Base-by-base conservation (phyloP, 495 filamentous ascomycete genomes). In the Xylaria acuta region DNA sequence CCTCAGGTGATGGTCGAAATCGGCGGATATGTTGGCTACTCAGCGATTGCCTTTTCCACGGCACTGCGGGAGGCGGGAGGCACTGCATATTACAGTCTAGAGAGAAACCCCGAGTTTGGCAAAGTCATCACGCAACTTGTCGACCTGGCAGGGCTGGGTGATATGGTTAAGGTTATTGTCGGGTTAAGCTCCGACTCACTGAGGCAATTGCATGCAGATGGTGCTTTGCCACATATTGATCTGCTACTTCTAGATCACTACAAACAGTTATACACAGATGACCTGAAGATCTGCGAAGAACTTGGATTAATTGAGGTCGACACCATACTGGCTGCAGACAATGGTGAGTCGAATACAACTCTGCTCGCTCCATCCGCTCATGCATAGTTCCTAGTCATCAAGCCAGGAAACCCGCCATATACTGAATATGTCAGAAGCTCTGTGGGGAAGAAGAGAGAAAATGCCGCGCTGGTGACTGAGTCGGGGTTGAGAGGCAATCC, bases 1-100 rank as follows among this genome's bases (percentile, higher is more conserved):
- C 93, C 93, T 0, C 73, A 86, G 49, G 84, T 83, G 6, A 92
- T 94, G 84, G 88, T 96, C 60, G 93, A 97, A 78, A 86, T 95
- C 5, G 93, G 93, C 51, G 91, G 92, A 60, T 97, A 95, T 80
- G 84, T 94, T 40, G 93, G 93, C 54, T 96, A 95, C 82, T 93
- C 91, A 0, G 89, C 90, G 53, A 89, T 94, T 64, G 82, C 92
- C 7, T 94, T 94, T 74, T 91, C 87, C 38, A 85, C 88, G 16
- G 88, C 90, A 3, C 78, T 92, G 3, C 84, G 85, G 40, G 81
- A 85, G 22, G 85, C 84, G 25, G 89, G 90, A 22, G 90, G 91
- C 6, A 82, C 85, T 74, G 79, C 82, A 38, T 94, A 92, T 76
- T 89, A 85, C 74, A 91, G 88, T 76, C 81, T 94, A 0, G 92